Evolutionary conservation across 2,329 filamentous ascomycete species (phyloP), one percentile per base, ranked within the genome.

Genomic region (Neoascochyta sp.): DNA sequence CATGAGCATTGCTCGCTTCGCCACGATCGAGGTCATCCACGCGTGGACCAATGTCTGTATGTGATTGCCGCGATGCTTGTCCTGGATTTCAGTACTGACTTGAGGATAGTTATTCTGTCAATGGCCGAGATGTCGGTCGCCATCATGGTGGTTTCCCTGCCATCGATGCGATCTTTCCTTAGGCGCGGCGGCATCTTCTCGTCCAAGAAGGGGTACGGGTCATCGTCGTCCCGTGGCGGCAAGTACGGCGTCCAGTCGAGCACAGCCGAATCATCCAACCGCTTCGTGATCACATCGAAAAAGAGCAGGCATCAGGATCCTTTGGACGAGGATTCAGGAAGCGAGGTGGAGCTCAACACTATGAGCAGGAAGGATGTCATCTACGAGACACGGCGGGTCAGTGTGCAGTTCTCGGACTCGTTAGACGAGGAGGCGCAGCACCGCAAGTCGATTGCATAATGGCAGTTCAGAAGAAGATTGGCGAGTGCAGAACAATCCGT

Each of bases 91-190:
- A 22, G 9, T 11, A 27, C 27, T 44, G 22, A 43, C 24, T 7
- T 11, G 9, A 8, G 4, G 16, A 6, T 22, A 53, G 50, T 41
- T 12, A 47, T 54, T 0, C 47, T 50, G 9, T 46, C 43, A 8
- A 51, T 52, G 49, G 41, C 50, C n/a, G 50, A 53, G 32, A 44
- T 50, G 35, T 34, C 47, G 9, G 49, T 47, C 16, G 47, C 49
- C 4, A 51, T 54, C 12, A 53, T 54, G 36, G 49, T 54, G 7
- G 47, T 48, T 5, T 47, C 47, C 1, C 31, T 52, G 2, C 50
- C 50, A 7, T 46, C 50, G 3, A 47, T 54, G 39, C 29, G 49
- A 34, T 36, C 43, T 9, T 50, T 47, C 17, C 27, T 54, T 3
- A 43, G 46, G 27, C 36, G 45, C 7, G 47, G 44, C 18, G 27